Conservation (phyloP, 805 yeast genomes). For the Schwanniomyces sp. region DNA sequence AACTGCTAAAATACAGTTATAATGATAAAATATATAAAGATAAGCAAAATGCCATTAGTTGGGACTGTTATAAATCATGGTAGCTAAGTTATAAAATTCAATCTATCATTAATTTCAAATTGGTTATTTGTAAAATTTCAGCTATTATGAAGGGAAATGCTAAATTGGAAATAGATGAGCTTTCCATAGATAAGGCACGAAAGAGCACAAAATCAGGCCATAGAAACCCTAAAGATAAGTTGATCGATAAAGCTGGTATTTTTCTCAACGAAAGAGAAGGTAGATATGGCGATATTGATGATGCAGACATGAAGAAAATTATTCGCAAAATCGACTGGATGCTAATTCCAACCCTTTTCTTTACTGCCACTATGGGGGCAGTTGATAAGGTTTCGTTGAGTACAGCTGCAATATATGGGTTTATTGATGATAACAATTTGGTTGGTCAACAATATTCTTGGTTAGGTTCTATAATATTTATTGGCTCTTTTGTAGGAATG, state of each 20-base stretch:
- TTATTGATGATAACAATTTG: conserved; percentile 11
- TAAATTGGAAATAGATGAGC: neutral
- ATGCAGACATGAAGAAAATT: conserved; percentile 10
- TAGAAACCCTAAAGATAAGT: neutral
- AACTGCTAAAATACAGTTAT: neutral
- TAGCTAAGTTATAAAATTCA: no score
- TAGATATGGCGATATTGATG: conserved; percentile 11
- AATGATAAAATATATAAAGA: neutral
- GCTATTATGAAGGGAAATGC: neutral
- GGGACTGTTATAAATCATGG: neutral
- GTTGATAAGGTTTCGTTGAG: conserved; percentile 16
- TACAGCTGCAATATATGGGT: conserved; percentile 19
- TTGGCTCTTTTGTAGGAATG: conserved; percentile 16
- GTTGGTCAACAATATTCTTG: conserved; percentile 15
- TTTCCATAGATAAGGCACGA: conserved; percentile 1
- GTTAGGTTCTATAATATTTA: conserved; percentile 15
- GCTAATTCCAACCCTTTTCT: conserved; percentile 13
- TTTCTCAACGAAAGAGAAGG: conserved; percentile 11
- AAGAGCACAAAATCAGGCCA: neutral
- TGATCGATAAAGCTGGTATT: conserved; percentile 12
- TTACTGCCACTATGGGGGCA: conserved; percentile 17
- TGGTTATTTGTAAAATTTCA: neutral
- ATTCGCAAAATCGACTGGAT: conserved; percentile 13
- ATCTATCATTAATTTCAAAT: neutral
- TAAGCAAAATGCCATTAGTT: neutral